Percentiles rank a stretch among this genome's conserved stretches.
Conservation (phyloP, 2,329 filamentous ascomycete species). For the Clonostachys chloroleuca region DNA sequence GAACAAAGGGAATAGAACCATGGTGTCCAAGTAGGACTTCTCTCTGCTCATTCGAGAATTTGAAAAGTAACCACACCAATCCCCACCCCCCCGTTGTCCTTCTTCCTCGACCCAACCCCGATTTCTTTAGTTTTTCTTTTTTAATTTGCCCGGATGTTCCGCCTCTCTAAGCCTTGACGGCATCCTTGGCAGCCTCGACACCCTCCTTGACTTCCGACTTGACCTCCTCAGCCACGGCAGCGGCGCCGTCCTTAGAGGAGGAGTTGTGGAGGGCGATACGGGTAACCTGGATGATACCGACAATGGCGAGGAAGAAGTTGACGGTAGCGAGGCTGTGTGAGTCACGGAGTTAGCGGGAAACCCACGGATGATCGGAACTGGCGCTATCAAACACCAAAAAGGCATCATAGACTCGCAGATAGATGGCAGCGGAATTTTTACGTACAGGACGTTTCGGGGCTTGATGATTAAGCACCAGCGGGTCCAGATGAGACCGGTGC, state of each 20-base stretch:
- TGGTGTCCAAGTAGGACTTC: too few relatives aligned
- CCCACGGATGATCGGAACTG: too few relatives aligned
- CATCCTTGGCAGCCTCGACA: conserved; percentile 14
- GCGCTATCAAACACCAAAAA: not conserved
- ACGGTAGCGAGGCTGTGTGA: conserved; percentile 73
- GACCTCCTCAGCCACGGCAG: conserved; percentile 27
- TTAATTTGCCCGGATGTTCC: too few relatives aligned
- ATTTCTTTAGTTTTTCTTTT: too few relatives aligned
- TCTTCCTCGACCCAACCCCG: too few relatives aligned
- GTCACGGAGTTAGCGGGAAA: too few relatives aligned
- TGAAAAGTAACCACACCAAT: too few relatives aligned
- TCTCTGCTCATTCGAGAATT: too few relatives aligned
- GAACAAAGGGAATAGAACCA: too few relatives aligned
- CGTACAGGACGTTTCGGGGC: conserved; percentile 84
- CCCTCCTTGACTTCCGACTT: conserved; percentile 31
- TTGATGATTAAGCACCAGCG: conserved; percentile 98
- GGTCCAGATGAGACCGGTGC: conserved; percentile 95
- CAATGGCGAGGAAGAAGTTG: conserved; percentile 94
- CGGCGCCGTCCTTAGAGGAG: conserved; percentile 47
- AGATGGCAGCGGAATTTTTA: conserved; percentile 6
- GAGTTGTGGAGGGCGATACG: conserved; percentile 69
- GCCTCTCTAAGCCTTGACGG: conserved; percentile 13
- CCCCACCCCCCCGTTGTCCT: too few relatives aligned
- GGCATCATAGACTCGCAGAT: not conserved
- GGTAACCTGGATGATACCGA: conserved; percentile 76